Evolutionary conservation across 768 basidiomycete genomes (phyloP), one percentile per base, ranked within the genome.

Genomic region (Sutorius australiensis): DNA sequence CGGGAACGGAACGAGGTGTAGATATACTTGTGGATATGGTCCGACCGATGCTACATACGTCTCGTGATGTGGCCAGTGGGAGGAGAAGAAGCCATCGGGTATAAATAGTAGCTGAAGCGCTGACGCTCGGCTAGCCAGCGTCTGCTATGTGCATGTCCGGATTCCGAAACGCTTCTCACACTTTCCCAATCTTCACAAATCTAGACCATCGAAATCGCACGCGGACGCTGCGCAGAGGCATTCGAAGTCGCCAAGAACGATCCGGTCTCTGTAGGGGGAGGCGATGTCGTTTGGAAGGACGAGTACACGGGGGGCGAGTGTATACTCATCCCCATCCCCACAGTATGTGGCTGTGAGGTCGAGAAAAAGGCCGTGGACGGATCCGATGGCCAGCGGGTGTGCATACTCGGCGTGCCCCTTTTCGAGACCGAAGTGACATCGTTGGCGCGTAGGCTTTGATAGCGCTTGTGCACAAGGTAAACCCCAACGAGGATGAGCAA

Each of bases 131-230:
- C 33, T 33, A 33, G 33, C n/a, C 33, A 33, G 12, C 33, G 12
- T 41, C 40, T 12, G 12, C 12, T 44, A n/a, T 12, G 2, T 32
- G 5, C 34, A 31, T 21, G 39, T 16, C 19, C 2, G 5, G 8
- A 11, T 9, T 16, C 27, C 4, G 32, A 21, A 51, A 34, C n/a
- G 19, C 14, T 34, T 10, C 32, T 19, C 24, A n/a, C 38, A 5
- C 16, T 13, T 16, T 14, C 10, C 3, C 17, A 10, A 34, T 1
- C 19, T 33, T 19, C 7, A 5, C 14, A 3, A 9, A 46, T 36
- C 41, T 57, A 66, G 32, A 66, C 13, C 3, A 66, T 67, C 7
- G 65, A 67, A 50, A 66, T 53, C 17, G 57, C 19, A 4, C 14
- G 64, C 19, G 51, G 45, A 17, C 42, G 55, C 7, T 48, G 61